Conservation (phyloP, 345 rosid genomes). For the Moricandia moricandioides region DNA sequence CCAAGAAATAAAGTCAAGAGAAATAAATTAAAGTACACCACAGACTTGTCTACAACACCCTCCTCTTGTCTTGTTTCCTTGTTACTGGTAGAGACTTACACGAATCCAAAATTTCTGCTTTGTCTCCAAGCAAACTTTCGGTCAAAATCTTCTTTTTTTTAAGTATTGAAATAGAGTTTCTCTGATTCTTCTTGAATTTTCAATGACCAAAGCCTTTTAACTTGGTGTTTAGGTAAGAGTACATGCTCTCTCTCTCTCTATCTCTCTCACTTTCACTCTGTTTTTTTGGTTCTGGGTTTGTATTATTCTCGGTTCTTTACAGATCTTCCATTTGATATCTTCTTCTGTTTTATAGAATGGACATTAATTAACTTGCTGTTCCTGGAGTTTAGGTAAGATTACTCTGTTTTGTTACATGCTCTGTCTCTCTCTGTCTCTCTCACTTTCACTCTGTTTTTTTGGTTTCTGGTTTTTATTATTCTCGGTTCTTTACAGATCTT, state of each 20-base stretch:
- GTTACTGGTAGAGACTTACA: neutral
- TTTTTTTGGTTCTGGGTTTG: conserved; percentile 12
- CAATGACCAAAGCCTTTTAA: neutral
- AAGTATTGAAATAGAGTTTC: neutral
- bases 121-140: conserved; percentile 52
- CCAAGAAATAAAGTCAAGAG: neutral
- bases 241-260: conserved; percentile 3
- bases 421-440: conserved; percentile 8
- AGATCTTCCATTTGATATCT: neutral
- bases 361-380: neutral
- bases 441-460: neutral
- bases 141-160: conserved; percentile 16
- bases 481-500: neutral
- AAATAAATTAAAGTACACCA: neutral
- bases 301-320: neutral
- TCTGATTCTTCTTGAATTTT: conserved; percentile 1
- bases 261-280: neutral
- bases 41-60: conserved; percentile 26
- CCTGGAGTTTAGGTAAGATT: neutral
- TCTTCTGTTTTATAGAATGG: neutral
- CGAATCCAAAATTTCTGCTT: conserved; percentile 46
- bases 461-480: conserved; percentile 4
- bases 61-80: conserved; percentile 6
- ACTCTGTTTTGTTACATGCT: neutral
- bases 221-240: neutral